These are phyloP conservation scores for Fusarium secorum DNA, from an alignment of 2,329 filamentous ascomycete genomes.

Conservation along the genomic window DNA sequence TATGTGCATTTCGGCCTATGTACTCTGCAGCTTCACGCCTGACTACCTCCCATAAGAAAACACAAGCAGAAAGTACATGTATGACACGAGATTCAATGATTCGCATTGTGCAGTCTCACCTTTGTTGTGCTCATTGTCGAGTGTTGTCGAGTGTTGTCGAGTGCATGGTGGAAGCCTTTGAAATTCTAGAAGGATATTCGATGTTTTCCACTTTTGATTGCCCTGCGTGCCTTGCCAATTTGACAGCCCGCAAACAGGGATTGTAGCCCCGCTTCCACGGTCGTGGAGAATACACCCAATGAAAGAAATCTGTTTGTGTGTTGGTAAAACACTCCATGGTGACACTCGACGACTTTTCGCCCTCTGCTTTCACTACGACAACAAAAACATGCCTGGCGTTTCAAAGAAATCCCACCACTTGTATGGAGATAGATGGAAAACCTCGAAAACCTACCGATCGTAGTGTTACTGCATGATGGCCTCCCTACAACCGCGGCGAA, in stretches of 20 bases:
- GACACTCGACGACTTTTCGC: neutral
- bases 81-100: fast-evolving
- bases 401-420: no score
- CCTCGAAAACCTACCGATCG: no score
- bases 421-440: no score
- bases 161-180: neutral
- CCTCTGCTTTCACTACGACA: fast-evolving
- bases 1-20: neutral
- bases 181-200: neutral
- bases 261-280: neutral
- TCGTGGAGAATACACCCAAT: neutral
- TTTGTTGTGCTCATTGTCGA: neutral
- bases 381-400: fast-evolving
- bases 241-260: neutral
- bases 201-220: neutral
- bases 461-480: fast-evolving
- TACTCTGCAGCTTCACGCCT: fast-evolving
- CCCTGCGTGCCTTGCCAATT: neutral
- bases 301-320: neutral
- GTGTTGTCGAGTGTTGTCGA: neutral
- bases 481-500: neutral
- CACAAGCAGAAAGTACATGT: fast-evolving
- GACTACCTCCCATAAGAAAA: fast-evolving
- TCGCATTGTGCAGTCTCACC: fast-evolving
- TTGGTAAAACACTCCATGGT: neutral